Percentiles rank a stretch among this genome's conserved stretches.
Evolutionary conservation across 305 asterid genomes (phyloP).

Genomic region (Vinca major): DNA sequence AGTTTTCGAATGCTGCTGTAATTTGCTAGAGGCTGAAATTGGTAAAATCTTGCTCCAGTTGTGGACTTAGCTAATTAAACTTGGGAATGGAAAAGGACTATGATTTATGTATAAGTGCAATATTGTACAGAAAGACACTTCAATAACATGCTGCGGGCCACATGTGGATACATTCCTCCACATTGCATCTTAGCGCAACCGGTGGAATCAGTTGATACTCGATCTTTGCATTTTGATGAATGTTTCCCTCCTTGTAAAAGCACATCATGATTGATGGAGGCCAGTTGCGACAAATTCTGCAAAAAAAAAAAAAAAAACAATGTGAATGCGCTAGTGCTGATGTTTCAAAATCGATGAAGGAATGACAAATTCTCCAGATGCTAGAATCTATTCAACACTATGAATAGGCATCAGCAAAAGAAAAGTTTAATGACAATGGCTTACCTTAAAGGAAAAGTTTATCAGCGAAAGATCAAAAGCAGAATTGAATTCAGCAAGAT

Average conservation of each 20-base stretch:
- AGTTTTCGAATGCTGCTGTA: no score
- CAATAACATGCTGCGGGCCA: background rate
- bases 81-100: background rate
- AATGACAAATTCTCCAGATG: background rate
- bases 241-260: slow-evolving; percentile 65
- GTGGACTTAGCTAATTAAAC: no score
- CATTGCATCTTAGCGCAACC: no score
- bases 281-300: slow-evolving; percentile 91
- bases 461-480: slow-evolving; percentile 72
- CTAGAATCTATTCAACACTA: background rate
- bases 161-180: background rate
- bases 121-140: background rate
- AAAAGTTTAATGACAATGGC: no score
- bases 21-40: no score
- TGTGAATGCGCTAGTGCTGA: background rate
- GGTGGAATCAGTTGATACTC: background rate
- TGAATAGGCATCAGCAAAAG: no score
- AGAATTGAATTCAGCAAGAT: slow-evolving; percentile 63
- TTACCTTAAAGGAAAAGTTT: slow-evolving; percentile 56
- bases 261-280: slow-evolving; percentile 82
- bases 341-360: background rate
- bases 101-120: background rate
- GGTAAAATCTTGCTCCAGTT: no score
- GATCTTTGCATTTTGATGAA: slow-evolving; percentile 30
- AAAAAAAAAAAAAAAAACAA: slow-evolving; percentile 1